Percentiles rank a stretch among this genome's conserved stretches.
Evolutionary conservation across 768 basidiomycete genomes (phyloP).

Genomic region (Pisolithus albus): DNA sequence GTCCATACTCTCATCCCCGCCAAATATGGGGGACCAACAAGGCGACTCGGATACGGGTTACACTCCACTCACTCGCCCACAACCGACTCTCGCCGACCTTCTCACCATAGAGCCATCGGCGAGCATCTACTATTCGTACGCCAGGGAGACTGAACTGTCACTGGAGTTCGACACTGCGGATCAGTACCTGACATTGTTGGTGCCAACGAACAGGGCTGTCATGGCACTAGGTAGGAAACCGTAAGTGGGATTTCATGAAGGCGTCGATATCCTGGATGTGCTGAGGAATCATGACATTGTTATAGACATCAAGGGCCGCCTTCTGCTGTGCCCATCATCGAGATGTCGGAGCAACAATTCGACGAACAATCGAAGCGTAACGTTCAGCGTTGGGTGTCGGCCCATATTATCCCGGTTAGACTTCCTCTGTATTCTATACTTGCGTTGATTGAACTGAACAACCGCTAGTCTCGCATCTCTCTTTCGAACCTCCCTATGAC

Average conservation of each 20-base stretch:
- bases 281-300: neutral
- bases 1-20: conserved; percentile 13
- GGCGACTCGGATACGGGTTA: conserved; percentile 10
- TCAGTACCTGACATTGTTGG: conserved; percentile 53
- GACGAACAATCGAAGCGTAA: conserved; percentile 55
- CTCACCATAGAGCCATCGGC: conserved; percentile 69
- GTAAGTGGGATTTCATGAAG: conserved; percentile 39
- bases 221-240: conserved; percentile 78
- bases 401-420: conserved; percentile 76
- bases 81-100: conserved; percentile 65
- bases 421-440: neutral
- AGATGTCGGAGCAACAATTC: conserved; percentile 62
- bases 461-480: conserved; percentile 36
- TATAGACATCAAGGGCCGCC: conserved; percentile 55
- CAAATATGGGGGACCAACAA: conserved; percentile 8
- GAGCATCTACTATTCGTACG: conserved; percentile 83
- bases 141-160: conserved; percentile 63
- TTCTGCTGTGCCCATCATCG: conserved; percentile 35
- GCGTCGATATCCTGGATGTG: neutral
- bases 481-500: conserved; percentile 33
- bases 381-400: conserved; percentile 74
- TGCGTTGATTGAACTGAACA: neutral
- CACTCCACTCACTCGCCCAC: conserved; percentile 33
- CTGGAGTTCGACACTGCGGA: conserved; percentile 32
- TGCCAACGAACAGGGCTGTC: conserved; percentile 83